Conservation (phyloP, 345 rosid genomes). For the Punica granatum region DNA sequence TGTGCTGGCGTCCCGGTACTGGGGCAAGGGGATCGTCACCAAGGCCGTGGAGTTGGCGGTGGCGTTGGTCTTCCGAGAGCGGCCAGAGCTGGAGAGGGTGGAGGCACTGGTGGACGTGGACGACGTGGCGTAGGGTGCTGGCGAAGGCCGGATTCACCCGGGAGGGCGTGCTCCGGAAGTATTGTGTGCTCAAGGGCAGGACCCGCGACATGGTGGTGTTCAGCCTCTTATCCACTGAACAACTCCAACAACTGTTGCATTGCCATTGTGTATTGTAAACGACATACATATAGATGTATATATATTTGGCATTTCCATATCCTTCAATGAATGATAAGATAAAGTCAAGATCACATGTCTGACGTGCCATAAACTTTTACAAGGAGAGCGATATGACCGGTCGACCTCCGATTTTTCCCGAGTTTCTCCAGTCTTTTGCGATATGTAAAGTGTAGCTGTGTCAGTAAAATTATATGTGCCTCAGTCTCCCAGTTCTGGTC, state of each 20-base stretch:
- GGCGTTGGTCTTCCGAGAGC: constrained; percentile 12
- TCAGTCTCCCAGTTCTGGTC: too few relatives aligned
- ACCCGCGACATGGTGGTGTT: constrained; percentile 19
- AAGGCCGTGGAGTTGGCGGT: constrained; percentile 21
- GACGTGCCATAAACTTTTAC: too few relatives aligned
- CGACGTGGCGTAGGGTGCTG: constrained; percentile 27
- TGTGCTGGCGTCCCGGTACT: constrained; percentile 17
- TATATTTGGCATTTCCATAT: too few relatives aligned
- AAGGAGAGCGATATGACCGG: too few relatives aligned
- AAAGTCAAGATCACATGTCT: too few relatives aligned
- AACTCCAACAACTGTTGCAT: background rate
- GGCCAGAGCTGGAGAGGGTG: constrained; percentile 27
- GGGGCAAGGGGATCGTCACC: constrained; percentile 32
- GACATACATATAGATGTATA: constrained; percentile 12
- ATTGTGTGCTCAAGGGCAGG: constrained; percentile 13
- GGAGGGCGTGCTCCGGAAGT: constrained; percentile 31
- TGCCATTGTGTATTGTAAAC: constrained; percentile 16
- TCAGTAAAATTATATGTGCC: too few relatives aligned
- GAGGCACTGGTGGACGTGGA: constrained; percentile 28
- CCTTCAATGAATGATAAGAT: too few relatives aligned
- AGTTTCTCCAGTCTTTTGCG: too few relatives aligned
- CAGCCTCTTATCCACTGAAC: constrained; percentile 24
- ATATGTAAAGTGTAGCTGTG: too few relatives aligned
- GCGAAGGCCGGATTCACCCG: constrained; percentile 29
- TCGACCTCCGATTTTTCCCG: too few relatives aligned